Evolutionary conservation across 768 basidiomycete genomes (phyloP).

Genomic region (Lactifluus rugatus): DNA sequence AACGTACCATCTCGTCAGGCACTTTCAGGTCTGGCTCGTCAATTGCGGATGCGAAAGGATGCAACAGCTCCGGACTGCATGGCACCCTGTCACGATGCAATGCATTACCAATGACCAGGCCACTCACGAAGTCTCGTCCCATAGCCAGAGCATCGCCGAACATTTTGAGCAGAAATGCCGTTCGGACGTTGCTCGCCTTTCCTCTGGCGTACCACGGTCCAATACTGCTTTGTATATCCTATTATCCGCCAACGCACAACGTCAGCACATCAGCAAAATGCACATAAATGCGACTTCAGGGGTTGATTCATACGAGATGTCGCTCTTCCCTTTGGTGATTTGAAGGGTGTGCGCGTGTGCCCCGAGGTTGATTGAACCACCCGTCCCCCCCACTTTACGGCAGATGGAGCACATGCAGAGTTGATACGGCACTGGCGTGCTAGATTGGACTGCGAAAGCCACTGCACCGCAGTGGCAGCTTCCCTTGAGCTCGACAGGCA

Average conservation of each 20-base stretch:
- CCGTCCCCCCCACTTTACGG: constrained; percentile 56
- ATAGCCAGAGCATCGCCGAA: constrained; percentile 59
- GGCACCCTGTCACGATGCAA: not conserved
- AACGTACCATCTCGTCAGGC: constrained; percentile 42
- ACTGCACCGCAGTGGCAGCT: constrained; percentile 32
- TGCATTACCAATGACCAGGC: not conserved
- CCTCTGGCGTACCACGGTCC: constrained; percentile 42
- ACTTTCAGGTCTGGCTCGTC: constrained; percentile 47
- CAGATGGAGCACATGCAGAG: constrained; percentile 62
- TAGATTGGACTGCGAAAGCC: constrained; percentile 31
- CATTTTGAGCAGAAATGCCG: constrained; percentile 56
- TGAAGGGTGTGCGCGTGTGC: constrained; percentile 42
- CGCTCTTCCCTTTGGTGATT: constrained; percentile 39
- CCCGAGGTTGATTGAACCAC: constrained; percentile 60
- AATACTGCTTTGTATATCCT: constrained; percentile 58
- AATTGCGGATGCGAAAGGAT: constrained; percentile 61
- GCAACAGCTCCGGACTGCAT: constrained; percentile 50
- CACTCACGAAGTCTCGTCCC: constrained; percentile 43
- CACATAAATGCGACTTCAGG: not conserved
- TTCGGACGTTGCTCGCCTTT: constrained; percentile 43
- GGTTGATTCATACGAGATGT: constrained; percentile 35
- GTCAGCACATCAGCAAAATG: not conserved
- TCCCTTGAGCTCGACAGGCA: constrained; percentile 45
- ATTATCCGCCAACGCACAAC: not conserved
- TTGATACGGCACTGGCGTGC: constrained; percentile 58